Base-by-base conservation (phyloP, 139 green algal genomes). In the Tetradesmus lagerheimii region DNA sequence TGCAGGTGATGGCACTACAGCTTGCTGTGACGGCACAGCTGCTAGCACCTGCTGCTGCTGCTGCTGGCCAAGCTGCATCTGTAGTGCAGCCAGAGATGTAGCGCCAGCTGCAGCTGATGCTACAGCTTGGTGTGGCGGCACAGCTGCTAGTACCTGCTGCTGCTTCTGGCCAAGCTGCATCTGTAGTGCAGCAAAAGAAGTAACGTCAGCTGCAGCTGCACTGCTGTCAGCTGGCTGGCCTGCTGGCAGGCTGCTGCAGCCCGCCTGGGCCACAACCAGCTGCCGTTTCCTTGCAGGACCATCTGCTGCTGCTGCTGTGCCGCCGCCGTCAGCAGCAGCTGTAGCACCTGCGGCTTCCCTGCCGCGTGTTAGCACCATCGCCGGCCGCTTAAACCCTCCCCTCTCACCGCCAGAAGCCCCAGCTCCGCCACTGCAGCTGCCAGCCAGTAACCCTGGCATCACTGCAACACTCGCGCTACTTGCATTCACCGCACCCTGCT, bases 41-140 rank as follows among this genome's bases (percentile, higher is more conserved):
- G 71, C 71, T 75, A n/a, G 67, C 67, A 41, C 2, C 67, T 41
- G 67, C 67, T 41, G 67, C 67, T 79, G 71, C 71, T 79, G 71
- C n/a, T 79, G 71, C 71, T 79, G 71, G 20, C 71, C 31, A 20
- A 37, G 71, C 71, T 79, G 71, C 71, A 34, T 20, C 71, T 38
- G 71, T n/a, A 79, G 71, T 12, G 4, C 71, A 41, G 71, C 31
- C 27, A 79, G 29, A 20, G n/a, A 79, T 38, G 71, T 15, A 25
- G 66, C 27, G 11, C 2, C 66, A 38, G 66, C 27, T 37, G 66
- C 66, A 77, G 66, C 66, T 37, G 66, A n/a, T n/a, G n/a, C n/a
- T 41, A 29, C 71, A 41, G 8, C 11, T 27, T 39, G 29, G 41
- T 27, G 71, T 23, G 71, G 14, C 12, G 9, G 20, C 20, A 9